These are phyloP conservation scores for Brachypodium distachyon DNA, from an alignment of 202 grass and related monocot genomes.

Conservation along the genomic window DNA sequence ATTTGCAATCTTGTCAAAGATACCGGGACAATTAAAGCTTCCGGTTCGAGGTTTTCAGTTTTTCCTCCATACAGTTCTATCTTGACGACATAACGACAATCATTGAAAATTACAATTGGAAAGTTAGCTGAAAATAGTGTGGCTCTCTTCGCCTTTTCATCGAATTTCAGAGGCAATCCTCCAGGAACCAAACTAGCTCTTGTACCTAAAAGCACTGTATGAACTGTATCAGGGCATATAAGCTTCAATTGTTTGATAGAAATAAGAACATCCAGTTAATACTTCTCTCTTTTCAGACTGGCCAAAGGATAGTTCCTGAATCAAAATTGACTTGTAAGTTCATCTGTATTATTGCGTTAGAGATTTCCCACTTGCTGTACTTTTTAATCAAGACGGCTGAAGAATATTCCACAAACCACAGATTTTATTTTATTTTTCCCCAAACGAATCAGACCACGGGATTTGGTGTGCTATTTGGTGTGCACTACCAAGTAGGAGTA, in stretches of 20 bases:
- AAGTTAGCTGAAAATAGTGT: not conserved
- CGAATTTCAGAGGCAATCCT: not conserved
- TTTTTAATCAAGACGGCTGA: conserved; percentile 5
- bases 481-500: conserved; percentile 16
- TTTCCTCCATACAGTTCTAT: not conserved
- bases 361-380: not conserved
- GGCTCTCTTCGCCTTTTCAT: not conserved
- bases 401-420: conserved; percentile 1
- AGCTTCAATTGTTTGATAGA: not conserved
- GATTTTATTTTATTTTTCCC: not conserved
- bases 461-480: conserved; percentile 8
- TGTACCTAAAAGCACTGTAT: not conserved
- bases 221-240: not conserved
- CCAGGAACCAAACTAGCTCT: not conserved
- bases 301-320: not conserved
- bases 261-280: not conserved
- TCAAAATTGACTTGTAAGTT: not conserved
- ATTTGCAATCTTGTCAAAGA: conserved; percentile 25
- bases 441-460: not conserved
- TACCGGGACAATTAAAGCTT: conserved; percentile 3
- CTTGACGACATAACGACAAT: not conserved
- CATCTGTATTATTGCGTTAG: not conserved
- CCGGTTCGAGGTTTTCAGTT: not conserved
- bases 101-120: not conserved
- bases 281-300: not conserved